Percentiles rank a stretch among this genome's conserved stretches.
These are phyloP conservation scores for Fusarium xyrophilum DNA, from an alignment of 2,329 filamentous ascomycete species.

Conservation along the genomic window DNA sequence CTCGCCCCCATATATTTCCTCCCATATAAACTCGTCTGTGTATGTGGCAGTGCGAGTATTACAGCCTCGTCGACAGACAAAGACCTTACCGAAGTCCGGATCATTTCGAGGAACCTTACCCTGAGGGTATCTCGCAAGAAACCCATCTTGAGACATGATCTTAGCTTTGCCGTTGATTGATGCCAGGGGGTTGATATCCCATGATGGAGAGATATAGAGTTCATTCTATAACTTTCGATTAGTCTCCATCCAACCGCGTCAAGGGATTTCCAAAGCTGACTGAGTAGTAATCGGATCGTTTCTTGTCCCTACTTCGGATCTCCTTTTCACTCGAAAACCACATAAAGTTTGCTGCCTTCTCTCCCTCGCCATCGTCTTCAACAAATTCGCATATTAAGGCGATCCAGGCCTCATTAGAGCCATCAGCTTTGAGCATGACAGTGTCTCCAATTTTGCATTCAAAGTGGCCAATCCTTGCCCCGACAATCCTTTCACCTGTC, in stretches of 20 bases:
- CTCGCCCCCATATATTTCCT: slow-evolving; percentile 76
- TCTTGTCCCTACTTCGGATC: slow-evolving; percentile 82
- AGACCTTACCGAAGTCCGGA: slow-evolving; percentile 81
- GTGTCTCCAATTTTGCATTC: slow-evolving; percentile 82
- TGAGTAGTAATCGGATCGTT: slow-evolving; percentile 77
- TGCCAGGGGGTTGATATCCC: slow-evolving; percentile 83
- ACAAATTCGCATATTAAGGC: slow-evolving; percentile 86
- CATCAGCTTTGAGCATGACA: slow-evolving; percentile 87
- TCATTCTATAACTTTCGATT: slow-evolving; percentile 68
- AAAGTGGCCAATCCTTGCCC: slow-evolving; percentile 82
- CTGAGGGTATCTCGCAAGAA: slow-evolving; percentile 72
- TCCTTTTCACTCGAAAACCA: slow-evolving; percentile 96
- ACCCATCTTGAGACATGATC: slow-evolving; percentile 76
- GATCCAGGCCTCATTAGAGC: slow-evolving; percentile 87
- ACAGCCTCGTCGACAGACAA: slow-evolving; percentile 87
- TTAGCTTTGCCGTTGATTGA: slow-evolving; percentile 91
- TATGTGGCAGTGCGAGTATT: slow-evolving; percentile 89
- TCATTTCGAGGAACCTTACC: slow-evolving; percentile 77
- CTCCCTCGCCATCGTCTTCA: slow-evolving; percentile 67
- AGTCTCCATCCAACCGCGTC: background rate
- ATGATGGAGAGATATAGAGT: slow-evolving; percentile 86
- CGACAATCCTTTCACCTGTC: slow-evolving; percentile 66
- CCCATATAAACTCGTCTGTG: slow-evolving; percentile 91
- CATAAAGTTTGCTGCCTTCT: slow-evolving; percentile 87
- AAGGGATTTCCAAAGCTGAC: slow-evolving; percentile 49